Conservation (phyloP, 1,139 yeast genomes). For the Yamadazyma triangularis region DNA sequence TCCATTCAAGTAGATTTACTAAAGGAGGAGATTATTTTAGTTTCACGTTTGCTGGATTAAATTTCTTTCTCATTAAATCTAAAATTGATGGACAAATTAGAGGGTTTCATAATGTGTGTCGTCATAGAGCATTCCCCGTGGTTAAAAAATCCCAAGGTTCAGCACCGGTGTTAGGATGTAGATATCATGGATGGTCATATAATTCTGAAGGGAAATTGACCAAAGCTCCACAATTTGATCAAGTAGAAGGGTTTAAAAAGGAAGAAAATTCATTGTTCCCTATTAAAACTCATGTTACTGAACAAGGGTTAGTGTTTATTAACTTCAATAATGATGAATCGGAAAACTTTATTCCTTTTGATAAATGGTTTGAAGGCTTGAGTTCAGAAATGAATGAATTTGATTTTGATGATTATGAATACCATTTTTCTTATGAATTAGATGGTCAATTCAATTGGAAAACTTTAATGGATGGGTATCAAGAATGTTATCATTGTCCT, state of each 20-base stretch:
- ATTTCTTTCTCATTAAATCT: conserved; percentile 52
- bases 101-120: conserved; percentile 62
- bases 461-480: conserved; percentile 64
- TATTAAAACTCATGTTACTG: conserved; percentile 50
- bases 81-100: conserved; percentile 45
- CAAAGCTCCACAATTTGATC: conserved; percentile 59
- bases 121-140: conserved; percentile 62
- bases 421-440: conserved; percentile 61
- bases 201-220: conserved; percentile 53
- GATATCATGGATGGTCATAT: conserved; percentile 65
- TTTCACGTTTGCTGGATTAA: conserved; percentile 48
- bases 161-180: conserved; percentile 52
- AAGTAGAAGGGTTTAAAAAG: conserved; percentile 54
- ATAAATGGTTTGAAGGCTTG: conserved; percentile 49
- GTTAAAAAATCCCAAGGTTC: conserved; percentile 57
- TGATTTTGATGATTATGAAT: conserved; percentile 57
- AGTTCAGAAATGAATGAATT: conserved; percentile 49
- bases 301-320: conserved; percentile 53
- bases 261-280: conserved; percentile 52
- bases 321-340: conserved; percentile 39
- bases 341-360: conserved; percentile 35
- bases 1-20: conserved; percentile 47
- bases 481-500: conserved; percentile 65
- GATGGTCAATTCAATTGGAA: conserved; percentile 65
- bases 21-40: conserved; percentile 56